phyloP scores from a whole-genome alignment of 176 grass and related monocot genomes.

The Alopecurus myosuroides region DNA sequence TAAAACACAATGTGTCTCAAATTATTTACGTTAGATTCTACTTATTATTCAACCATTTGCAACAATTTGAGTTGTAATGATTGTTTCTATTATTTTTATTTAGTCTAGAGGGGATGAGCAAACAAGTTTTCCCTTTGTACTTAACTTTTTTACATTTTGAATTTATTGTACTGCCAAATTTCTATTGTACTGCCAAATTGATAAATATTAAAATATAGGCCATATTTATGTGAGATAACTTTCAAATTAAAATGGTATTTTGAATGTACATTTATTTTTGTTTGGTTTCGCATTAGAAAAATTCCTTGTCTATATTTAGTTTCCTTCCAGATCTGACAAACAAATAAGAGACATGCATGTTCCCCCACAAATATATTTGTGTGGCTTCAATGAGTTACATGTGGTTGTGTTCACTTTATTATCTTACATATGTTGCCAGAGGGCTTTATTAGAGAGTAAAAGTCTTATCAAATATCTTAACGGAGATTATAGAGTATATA shows the following conservation, averaged over 20 bases:
- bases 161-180: neutral
- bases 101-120: neutral
- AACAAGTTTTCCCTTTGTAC: neutral
- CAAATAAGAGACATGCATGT: neutral
- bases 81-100: neutral
- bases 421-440: neutral
- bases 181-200: neutral
- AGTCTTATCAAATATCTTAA: neutral
- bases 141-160: neutral
- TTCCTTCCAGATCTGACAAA: neutral
- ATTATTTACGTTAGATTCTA: too few species aligned
- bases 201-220: neutral
- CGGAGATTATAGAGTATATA: neutral
- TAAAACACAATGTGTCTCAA: too few species aligned
- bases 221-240: neutral
- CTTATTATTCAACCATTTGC: neutral
- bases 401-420: neutral
- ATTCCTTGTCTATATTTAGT: neutral
- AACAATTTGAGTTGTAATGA: accelerated
- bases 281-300: neutral
- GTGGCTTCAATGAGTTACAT: neutral
- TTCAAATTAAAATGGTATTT: neutral
- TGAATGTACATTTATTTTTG: neutral
- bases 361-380: neutral
- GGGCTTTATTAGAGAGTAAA: neutral